A percentile compares a stretch with the other conserved stretches of the same genome.
These are phyloP conservation scores for Catharanthus roseus DNA, from an alignment of 257 asterid species.

Conservation along the genomic window DNA sequence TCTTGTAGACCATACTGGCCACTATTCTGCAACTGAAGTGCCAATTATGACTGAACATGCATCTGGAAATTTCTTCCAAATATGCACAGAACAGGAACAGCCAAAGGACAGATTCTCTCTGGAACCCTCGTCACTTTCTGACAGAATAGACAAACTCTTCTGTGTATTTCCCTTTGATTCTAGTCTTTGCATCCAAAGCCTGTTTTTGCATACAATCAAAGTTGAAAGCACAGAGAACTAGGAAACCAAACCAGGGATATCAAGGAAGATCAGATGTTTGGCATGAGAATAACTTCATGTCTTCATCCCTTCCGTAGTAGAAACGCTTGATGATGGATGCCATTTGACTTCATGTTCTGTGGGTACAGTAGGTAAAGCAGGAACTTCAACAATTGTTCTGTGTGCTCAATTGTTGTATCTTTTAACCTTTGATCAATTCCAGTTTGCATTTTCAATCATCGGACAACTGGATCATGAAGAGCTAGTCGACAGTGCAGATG, in stretches of 20 bases:
- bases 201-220: not conserved
- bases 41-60: not conserved
- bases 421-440: too few relatives aligned
- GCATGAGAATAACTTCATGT: not conserved
- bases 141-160: too few relatives aligned
- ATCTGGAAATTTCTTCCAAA: not conserved
- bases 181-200: not conserved
- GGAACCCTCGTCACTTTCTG: not conserved
- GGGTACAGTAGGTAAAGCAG: too few relatives aligned
- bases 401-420: too few relatives aligned
- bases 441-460: too few relatives aligned
- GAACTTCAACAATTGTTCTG: too few relatives aligned
- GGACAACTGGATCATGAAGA: too few relatives aligned
- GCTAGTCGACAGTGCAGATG: too few relatives aligned
- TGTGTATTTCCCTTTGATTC: not conserved
- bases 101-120: not conserved
- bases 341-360: too few relatives aligned
- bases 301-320: too few relatives aligned
- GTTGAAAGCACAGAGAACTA: not conserved
- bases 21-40: not conserved
- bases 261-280: too few relatives aligned
- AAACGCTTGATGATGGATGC: too few relatives aligned
- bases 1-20: not conserved
- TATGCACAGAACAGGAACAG: not conserved
- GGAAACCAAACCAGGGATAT: not conserved